Base-by-base conservation (phyloP, 306 rosid species). In the Trifolium dubium region DNA sequence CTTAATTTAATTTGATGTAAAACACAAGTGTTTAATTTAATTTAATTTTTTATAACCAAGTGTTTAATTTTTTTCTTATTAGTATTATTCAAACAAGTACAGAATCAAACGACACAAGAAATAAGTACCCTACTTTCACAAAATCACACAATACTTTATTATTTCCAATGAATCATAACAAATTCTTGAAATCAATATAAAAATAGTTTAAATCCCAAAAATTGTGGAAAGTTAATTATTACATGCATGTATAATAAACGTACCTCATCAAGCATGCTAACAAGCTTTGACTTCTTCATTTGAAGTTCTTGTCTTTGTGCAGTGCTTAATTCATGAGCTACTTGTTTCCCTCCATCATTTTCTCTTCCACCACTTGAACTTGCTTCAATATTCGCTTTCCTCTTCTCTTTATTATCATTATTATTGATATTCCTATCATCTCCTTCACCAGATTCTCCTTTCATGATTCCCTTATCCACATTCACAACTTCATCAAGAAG, bases 261-360 rank as follows among this genome's bases (percentile, higher is more conserved):
- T 87, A 91, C 97, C 92, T 92, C 96, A 60, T 89, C 96, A 40
- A 92, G 95, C 96, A 89, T 89, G 83, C 6, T 83, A 41, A 86
- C 82, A 65, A 89, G 92, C 77, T 92, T 87, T 62, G 92, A 85
- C 68, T 92, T 92, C 83, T 89, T 92, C 88, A 89, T 88, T 78
- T 92, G 96, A 77, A 92, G 87, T 23, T 92, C 97, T 65, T 87
- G 97, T 44, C 90, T 83, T 75, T 89, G 91, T 4, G 89, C 89
- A 0, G 90, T 85, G 41, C 77, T 81, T 29, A 87, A 82, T 68
- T 91, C 92, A 44, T 69, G 23, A 6, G 69, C 32, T 6, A 67
- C 84, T 49, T 64, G 83, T 68, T 79, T 88, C 7, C 31, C 44
- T 29, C 73, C 73, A 41, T 15, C 53, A 7, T 64, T 43, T 64